Evolutionary conservation across 164 flowering plant genomes (phyloP), one percentile per base, ranked within the genome.

Genomic region (Nymphaea colorata): DNA sequence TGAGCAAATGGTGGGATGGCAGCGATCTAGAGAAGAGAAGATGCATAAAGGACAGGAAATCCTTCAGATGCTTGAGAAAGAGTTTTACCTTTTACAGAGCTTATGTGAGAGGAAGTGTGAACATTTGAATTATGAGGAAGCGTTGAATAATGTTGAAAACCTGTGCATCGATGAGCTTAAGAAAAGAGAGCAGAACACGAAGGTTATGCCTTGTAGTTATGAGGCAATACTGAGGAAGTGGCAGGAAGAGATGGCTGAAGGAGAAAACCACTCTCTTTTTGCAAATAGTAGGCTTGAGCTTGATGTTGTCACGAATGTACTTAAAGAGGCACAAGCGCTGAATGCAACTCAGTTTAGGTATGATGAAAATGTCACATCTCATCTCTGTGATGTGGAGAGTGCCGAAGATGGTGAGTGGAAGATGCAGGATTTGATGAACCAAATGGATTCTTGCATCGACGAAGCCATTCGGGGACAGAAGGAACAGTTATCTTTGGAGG

Each of bases 41-140:
- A 72, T 68, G 45, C 83, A 81, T 25, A 86, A 82, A 62, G 91
- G 87, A 41, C 64, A 75, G 78, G 96, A 92, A 76, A 77, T 85
- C 61, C 82, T 95, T 61, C 90, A 86, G 82, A 76, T 72, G 73
- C 89, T 92, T 70, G 93, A 88, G 82, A 92, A 92, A 79, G 99
- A 95, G 74, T 89, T 83, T 74, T 70, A 62, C 71, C 81, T 78
- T 63, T 79, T 92, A 14, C 97, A 92, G 84, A 81, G 75, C 68
- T 77, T 87, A 69, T 87, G 98, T 72, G 90, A 90, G 75, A 89
- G 89, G 71, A 95, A 95, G 76, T 79, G 86, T 67, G 96, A 87
- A 76, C 88, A 84, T 69, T 65, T 87, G 74, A 83, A 78, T 71
- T 90, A 85, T 73, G 95, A 87, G 75, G 97, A 85, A 78, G 94